Conservation (phyloP, 495 filamentous ascomycete species). For the Penicillium pulvis region DNA sequence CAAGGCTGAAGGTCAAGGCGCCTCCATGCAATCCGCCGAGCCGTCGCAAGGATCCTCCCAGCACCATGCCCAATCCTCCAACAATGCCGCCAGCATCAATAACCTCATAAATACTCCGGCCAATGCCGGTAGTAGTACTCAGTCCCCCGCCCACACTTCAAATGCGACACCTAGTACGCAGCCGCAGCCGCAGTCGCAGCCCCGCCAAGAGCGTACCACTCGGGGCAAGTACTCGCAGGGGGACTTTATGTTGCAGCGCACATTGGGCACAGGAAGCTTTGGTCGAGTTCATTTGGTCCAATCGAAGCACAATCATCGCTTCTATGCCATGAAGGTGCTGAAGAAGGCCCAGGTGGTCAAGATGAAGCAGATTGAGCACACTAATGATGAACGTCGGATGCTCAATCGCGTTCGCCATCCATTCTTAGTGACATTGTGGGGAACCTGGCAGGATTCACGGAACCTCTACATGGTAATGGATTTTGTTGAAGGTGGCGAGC, state of each 20-base stretch:
- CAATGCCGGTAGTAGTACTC: slow-evolving; percentile 19
- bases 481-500: slow-evolving; percentile 97
- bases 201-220: slow-evolving; percentile 62
- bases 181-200: slow-evolving; percentile 9
- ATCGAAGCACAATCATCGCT: slow-evolving; percentile 94
- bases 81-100: slow-evolving; percentile 49
- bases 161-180: slow-evolving; percentile 14
- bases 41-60: slow-evolving; percentile 34
- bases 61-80: slow-evolving; percentile 28
- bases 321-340: slow-evolving; percentile 96
- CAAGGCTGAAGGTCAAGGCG: slow-evolving; percentile 36
- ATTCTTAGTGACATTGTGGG: slow-evolving; percentile 96
- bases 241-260: slow-evolving; percentile 87
- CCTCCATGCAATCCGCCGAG: slow-evolving; percentile 47
- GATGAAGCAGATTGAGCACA: slow-evolving; percentile 99
- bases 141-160: slow-evolving; percentile 16
- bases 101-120: slow-evolving; percentile 41
- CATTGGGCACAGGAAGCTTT: slow-evolving; percentile 95
- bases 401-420: slow-evolving; percentile 93
- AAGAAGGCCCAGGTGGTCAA: slow-evolving; percentile 99
- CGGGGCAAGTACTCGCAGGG: slow-evolving; percentile 96
- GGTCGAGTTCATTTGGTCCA: slow-evolving; percentile 95
- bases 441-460: slow-evolving; percentile 91
- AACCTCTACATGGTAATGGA: slow-evolving; percentile 99
- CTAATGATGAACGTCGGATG: slow-evolving; percentile 96